Evolutionary conservation across 2,329 filamentous ascomycete genomes (phyloP), one percentile per base, ranked within the genome.

Genomic region (Pseudocercospora crystallina): DNA sequence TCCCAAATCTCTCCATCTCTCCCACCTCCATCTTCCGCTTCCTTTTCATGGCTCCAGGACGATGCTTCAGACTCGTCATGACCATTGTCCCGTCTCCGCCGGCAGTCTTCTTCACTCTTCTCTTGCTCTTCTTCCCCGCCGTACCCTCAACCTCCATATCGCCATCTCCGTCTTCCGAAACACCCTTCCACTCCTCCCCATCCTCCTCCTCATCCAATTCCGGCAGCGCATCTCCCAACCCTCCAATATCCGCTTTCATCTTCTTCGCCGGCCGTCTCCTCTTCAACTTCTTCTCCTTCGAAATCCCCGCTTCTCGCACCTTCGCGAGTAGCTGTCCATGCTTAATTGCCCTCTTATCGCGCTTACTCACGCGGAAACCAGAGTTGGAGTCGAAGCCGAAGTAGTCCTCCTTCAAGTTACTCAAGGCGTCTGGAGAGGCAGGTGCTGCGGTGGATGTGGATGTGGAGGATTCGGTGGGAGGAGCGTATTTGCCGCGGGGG

Each of bases 1-100:
- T 82, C 33, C 84, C 85, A 68, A 97, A 96, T 53, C 92, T 78
- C 69, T 90, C 84, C 74, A 88, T 86, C 79, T 97, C 92, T 52
- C 82, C 76, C 69, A 76, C 83, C 51, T 96, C 88, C 30, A 97
- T 66, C 70, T 80, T 85, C 72, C 90, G 88, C 73, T 90, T 94
- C 65, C 82, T 79, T 80, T 90, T 95, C 73, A 91, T 78, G 15
- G 90, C 89, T 0, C 92, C 92, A 2, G 84, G 89, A 47, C 84
- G 77, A 56, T 81, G 85, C 71, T 81, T 85, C 63, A 97, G 64
- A 54, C 86, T 92, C 74, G 83, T 86, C 59, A 89, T 86, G 53
- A 81, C 77, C 43, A 94, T 80, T 61, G 85, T 88, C 0, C 82
- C 82, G 60, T 82, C 79, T 9, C 68, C 73, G 53, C 67, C 43